Evolutionary conservation across 805 yeast genomes (phyloP), one percentile per base, ranked within the genome.

Genomic region (Pichia thaimueangensis): DNA sequence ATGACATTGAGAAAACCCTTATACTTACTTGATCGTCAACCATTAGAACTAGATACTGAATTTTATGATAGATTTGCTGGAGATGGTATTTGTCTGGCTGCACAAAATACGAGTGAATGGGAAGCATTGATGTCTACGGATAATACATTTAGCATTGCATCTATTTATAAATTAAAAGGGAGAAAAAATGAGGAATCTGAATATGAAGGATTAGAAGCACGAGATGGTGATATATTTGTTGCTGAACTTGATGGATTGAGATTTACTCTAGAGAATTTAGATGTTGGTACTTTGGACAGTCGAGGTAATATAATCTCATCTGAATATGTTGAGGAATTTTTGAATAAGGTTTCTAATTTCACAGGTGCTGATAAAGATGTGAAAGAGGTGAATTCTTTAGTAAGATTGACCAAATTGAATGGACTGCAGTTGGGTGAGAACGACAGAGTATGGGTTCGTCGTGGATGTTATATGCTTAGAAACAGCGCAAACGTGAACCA

Each of bases 201-300:
- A 16, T 16, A 25, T 12, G 8, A 29, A n/a, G 16, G 12, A 19
- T 29, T 8, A 9, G 31, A 9, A 9, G 42, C 40, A 3, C 37
- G 30, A 6, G 23, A 32, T 2, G 51, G 58, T 37, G 70, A 69
- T 54, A 42, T 67, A 27, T 71, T 68, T 65, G 48, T 74, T 29
- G 68, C 67, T 1, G 54, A 57, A 12, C 47, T 76, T 3, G 56
- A 59, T 9, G 70, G 79, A 3, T 48, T 73, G 5, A 60, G 78
- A 33, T 31, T 78, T 13, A 54, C 58, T 5, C 43, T 80, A 28
- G 87, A 82, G 56, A 59, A 62, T 19, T 45, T 78, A 17, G 45
- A 43, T 7, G 52, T 60, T 1, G 73, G 72, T 0, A 43, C 55
- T 1, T 45, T 75, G 13, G 82, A 78, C 47, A 37, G 59, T 0